Conservation (phyloP, 371 early-diverging fungal species). For the Mucor irregularis region DNA sequence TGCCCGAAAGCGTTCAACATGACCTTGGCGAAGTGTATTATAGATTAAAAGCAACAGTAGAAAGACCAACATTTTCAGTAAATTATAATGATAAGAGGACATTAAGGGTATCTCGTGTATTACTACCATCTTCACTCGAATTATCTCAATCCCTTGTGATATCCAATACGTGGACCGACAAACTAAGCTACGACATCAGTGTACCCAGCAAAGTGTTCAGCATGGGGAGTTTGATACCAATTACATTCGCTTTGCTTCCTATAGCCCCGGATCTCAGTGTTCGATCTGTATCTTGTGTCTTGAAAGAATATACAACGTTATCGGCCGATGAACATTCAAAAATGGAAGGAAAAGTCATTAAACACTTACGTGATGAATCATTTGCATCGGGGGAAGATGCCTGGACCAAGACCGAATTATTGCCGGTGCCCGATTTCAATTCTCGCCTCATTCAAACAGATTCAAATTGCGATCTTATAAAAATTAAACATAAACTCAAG, state of each 20-base stretch:
- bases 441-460: slow-evolving; percentile 34
- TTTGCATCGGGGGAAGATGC: slow-evolving; percentile 17
- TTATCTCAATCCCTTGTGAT: slow-evolving; percentile 40
- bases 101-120: slow-evolving; percentile 30
- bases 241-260: slow-evolving; percentile 42
- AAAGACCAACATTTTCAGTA: slow-evolving; percentile 45
- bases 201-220: slow-evolving; percentile 43
- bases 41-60: slow-evolving; percentile 43
- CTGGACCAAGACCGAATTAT: slow-evolving; percentile 35
- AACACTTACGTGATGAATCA: slow-evolving; percentile 32
- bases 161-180: slow-evolving; percentile 47
- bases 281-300: slow-evolving; percentile 30
- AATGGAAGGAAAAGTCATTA: slow-evolving; percentile 35
- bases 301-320: slow-evolving; percentile 44
- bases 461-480: slow-evolving; percentile 34
- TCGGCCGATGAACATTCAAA: slow-evolving; percentile 31
- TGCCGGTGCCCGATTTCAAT: slow-evolving; percentile 23
- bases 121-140: slow-evolving; percentile 41
- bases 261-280: slow-evolving; percentile 35
- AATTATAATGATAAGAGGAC: slow-evolving; percentile 34
- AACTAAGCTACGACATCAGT: slow-evolving; percentile 45
- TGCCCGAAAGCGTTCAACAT: slow-evolving; percentile 45
- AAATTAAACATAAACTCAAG: slow-evolving; percentile 46
- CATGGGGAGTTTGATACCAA: slow-evolving; percentile 36
- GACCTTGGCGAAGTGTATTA: slow-evolving; percentile 42